Conservation (phyloP, 371 early-diverging fungal genomes). For the Syncephalastrum racemosum region DNA sequence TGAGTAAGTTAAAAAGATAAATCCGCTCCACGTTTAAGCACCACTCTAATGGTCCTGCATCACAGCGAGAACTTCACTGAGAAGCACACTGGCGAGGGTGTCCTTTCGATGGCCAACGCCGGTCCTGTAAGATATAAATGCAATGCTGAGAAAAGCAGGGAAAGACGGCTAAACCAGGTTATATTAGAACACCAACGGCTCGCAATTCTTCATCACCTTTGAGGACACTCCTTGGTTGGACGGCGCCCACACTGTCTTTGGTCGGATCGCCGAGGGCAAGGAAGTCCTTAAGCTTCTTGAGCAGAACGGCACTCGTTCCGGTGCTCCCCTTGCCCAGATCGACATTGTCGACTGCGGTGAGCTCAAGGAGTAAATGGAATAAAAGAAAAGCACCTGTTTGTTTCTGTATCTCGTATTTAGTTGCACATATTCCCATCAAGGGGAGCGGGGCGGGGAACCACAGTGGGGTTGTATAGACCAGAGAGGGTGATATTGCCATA, state of each 20-base stretch:
- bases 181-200: conserved; percentile 86
- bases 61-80: conserved; percentile 92
- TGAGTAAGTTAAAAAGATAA: conserved; percentile 60
- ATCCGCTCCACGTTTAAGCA: background rate
- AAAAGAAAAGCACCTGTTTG: conserved; percentile 1
- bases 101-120: conserved; percentile 97
- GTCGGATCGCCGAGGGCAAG: conserved; percentile 80
- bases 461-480: no score
- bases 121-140: conserved; percentile 60
- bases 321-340: conserved; percentile 65
- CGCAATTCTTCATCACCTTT: conserved; percentile 95
- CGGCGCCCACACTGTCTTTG: conserved; percentile 89
- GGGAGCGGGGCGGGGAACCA: no score
- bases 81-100: conserved; percentile 81
- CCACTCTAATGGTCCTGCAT: no score
- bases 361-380: conserved; percentile 46
- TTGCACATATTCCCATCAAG: background rate
- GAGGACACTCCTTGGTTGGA: conserved; percentile 82
- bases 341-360: conserved; percentile 84
- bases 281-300: conserved; percentile 86
- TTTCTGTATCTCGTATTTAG: conserved; percentile 8
- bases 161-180: background rate
- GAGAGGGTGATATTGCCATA: no score
- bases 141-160: background rate
- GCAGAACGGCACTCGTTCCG: conserved; percentile 65